Percentiles rank a stretch among this genome's conserved stretches.
Conservation (phyloP, 805 yeast genomes). For the Saccharomyces kudriavzevii region DNA sequence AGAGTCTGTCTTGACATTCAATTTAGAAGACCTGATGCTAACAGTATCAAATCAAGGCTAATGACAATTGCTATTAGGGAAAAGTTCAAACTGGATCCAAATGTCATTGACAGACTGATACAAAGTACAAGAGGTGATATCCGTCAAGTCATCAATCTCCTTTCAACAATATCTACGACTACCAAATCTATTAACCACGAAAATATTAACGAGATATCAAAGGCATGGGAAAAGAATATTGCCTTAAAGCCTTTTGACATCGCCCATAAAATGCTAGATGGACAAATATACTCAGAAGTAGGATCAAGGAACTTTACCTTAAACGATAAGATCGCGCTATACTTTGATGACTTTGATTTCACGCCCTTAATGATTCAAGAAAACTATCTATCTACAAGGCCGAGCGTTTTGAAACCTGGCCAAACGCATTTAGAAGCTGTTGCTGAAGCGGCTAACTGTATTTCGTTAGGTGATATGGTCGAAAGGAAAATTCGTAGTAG, state of each 20-base stretch:
- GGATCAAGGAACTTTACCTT: conserved; percentile 45
- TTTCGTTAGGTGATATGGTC: conserved; percentile 76
- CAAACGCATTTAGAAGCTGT: conserved; percentile 51
- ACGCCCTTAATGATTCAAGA: conserved; percentile 95
- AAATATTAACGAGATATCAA: conserved; percentile 54
- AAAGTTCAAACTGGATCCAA: conserved; percentile 68
- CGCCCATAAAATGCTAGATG: conserved; percentile 55
- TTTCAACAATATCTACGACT: conserved; percentile 77
- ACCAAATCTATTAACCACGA: conserved; percentile 48
- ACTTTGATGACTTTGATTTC: conserved; percentile 90
- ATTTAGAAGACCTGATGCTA: conserved; percentile 83
- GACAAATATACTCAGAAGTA: conserved; percentile 43
- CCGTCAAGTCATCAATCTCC: conserved; percentile 82
- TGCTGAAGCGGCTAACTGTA: conserved; percentile 76
- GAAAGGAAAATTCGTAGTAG: conserved; percentile 78
- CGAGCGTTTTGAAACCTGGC: conserved; percentile 38
- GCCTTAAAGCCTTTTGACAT: conserved; percentile 89
- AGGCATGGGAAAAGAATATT: conserved; percentile 83
- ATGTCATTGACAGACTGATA: conserved; percentile 74
- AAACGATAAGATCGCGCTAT: conserved; percentile 77
- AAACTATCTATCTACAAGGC: conserved; percentile 68
- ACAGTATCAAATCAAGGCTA: conserved; percentile 70
- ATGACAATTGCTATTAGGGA: conserved; percentile 89
- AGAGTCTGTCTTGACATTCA: conserved; percentile 68
- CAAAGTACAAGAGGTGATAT: conserved; percentile 84